Base-by-base conservation (phyloP, 73 alveolate genomes). In the Paramecium tetraurelia region DNA sequence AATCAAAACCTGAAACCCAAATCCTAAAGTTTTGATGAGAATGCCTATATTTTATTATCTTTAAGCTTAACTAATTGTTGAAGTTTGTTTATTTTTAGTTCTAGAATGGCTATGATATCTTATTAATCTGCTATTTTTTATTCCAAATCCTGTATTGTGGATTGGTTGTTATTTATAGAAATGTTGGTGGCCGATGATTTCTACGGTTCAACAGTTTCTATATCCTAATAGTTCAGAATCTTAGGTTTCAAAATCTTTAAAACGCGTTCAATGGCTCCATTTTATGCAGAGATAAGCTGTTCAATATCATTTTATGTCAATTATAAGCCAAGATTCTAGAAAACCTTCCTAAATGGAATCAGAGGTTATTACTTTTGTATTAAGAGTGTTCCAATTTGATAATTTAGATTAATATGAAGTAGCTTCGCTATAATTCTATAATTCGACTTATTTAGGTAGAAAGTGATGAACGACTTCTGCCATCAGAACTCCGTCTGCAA, bases 371-470 rank as follows among this genome's bases (percentile, higher is more conserved):
- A 80, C 89, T 85, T 97, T 98, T 38, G 86, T 63, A 88, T 95
- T 95, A 44, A 98, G 94, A 69, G 99, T 98, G 92, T 96, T 94
- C 99, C 99, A 98, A 90, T 98, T 98, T 53, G 89, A 89, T 46
- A 94, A 85, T 93, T 96, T 97, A 59, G 92, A 93, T 59, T 88
- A 53, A 3, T 93, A 93, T 29, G 98, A 94, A 85, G 92, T 86
- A 0, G 97, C 97, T 58, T 57, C 70, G 0, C 94, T 86, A 86
- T 97, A 97, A 93, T 97, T 95, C 88, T 96, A 98, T 69, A 97
- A 58, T 38, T 97, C 98, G n/a, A 97, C 97, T 40, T 89, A 14
- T 59, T 71, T 93, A 6, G 99, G 99, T 76, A 90, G 92, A 92
- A 89, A 96, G 86, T 87, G 88, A 93, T 92, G 93, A 27, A 97